Evolutionary conservation across 441 rosid species (phyloP).

Genomic region (Melianthus villosus): DNA sequence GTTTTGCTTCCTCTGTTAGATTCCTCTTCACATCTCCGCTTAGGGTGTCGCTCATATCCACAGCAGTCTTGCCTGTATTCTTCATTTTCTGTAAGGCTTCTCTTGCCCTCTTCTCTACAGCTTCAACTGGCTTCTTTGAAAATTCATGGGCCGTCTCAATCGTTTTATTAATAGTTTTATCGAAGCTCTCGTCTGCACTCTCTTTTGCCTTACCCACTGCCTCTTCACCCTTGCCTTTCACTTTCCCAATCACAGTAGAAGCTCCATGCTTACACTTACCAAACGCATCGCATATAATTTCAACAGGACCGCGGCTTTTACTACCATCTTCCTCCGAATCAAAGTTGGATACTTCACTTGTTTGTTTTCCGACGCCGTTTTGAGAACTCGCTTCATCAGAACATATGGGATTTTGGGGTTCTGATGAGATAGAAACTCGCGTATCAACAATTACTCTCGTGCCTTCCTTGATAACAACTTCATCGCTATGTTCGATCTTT

Average conservation of each 20-base stretch:
- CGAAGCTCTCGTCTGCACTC: not conserved
- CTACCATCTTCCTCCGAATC: not conserved
- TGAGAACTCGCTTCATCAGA: not conserved
- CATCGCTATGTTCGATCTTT: not conserved
- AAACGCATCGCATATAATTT: slow-evolving; percentile 39
- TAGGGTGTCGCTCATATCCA: slow-evolving; percentile 4
- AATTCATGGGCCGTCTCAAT: slow-evolving; percentile 2
- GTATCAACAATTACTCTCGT: slow-evolving; percentile 13
- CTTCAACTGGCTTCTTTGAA: not conserved
- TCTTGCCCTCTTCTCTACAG: slow-evolving; percentile 1
- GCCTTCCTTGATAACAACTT: slow-evolving; percentile 12
- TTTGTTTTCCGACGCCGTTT: not conserved
- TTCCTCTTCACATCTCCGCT: slow-evolving; percentile 3
- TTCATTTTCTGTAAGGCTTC: slow-evolving; percentile 3
- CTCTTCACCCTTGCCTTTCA: slow-evolving; percentile 18
- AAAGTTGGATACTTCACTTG: not conserved
- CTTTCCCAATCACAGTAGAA: slow-evolving; percentile 23
- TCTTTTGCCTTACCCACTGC: slow-evolving; percentile 7
- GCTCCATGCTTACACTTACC: slow-evolving; percentile 45
- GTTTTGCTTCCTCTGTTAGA: slow-evolving; percentile 7
- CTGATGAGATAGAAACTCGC: slow-evolving; percentile 15
- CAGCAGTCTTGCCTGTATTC: slow-evolving; percentile 1
- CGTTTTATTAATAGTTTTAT: not conserved
- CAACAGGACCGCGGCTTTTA: slow-evolving; percentile 10
- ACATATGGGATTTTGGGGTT: not conserved